Evolutionary conservation across 2,329 filamentous ascomycete species (phyloP).

Genomic region (Aspergillus candidus): DNA sequence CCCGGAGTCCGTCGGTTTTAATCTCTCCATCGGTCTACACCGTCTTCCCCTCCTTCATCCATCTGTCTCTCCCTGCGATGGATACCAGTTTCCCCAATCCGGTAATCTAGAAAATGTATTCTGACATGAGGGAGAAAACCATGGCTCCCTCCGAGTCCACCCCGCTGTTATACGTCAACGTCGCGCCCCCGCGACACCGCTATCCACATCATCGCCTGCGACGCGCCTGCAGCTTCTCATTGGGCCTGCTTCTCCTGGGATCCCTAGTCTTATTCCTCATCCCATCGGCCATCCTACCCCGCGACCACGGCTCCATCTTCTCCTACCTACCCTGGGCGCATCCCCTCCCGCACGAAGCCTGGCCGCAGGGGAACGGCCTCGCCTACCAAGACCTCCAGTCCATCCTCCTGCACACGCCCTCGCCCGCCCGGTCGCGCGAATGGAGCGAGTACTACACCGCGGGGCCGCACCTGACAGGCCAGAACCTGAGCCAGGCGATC

Average conservation of each 20-base stretch:
- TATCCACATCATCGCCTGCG: conserved; percentile 40
- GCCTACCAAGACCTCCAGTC: conserved; percentile 50
- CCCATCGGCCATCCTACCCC: conserved; percentile 34
- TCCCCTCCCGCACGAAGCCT: conserved; percentile 33
- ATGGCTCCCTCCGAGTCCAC: conserved; percentile 37
- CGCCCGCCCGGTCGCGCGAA: conserved; percentile 53
- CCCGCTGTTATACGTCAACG: conserved; percentile 36
- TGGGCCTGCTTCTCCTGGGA: conserved; percentile 34
- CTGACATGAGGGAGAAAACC: conserved; percentile 31
- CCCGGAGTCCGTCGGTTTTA: too few species aligned
- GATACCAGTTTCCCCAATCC: background rate
- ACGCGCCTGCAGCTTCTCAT: conserved; percentile 36
- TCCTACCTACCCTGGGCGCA: conserved; percentile 37
- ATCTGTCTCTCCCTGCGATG: background rate
- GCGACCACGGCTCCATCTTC: conserved; percentile 32
- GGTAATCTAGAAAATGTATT: conserved; percentile 1
- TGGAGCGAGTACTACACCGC: conserved; percentile 75
- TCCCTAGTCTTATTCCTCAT: conserved; percentile 38
- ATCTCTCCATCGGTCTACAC: too few species aligned
- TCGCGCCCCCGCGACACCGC: conserved; percentile 34
- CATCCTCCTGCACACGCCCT: conserved; percentile 50
- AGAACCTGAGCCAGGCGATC: conserved; percentile 68
- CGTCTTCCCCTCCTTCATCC: background rate
- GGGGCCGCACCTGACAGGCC: conserved; percentile 68
- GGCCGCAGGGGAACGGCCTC: conserved; percentile 43